A percentile compares a stretch with the other conserved stretches of the same genome.
Conservation (phyloP, 768 basidiomycete species). For the Termitomyces sp. region DNA sequence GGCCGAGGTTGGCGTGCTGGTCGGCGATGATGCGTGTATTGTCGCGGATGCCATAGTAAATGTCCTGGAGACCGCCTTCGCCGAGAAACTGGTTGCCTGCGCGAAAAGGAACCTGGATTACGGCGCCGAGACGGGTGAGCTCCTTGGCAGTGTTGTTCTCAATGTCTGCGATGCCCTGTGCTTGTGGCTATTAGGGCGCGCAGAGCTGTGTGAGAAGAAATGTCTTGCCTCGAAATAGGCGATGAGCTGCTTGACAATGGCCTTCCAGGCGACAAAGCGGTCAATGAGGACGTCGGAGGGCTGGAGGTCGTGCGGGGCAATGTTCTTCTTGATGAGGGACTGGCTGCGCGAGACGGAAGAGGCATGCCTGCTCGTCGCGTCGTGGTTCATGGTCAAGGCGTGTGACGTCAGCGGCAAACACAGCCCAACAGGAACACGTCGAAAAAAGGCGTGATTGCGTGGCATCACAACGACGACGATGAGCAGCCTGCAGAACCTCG, state of each 20-base stretch:
- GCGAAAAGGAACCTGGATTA: slow-evolving; percentile 96
- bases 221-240: slow-evolving; percentile 74
- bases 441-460: neutral
- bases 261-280: slow-evolving; percentile 92
- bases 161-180: slow-evolving; percentile 68
- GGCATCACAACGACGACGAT: slow-evolving; percentile 32
- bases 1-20: slow-evolving; percentile 93
- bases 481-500: slow-evolving; percentile 80
- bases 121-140: slow-evolving; percentile 87
- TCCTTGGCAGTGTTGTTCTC: slow-evolving; percentile 94
- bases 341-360: slow-evolving; percentile 79
- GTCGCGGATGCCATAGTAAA: slow-evolving; percentile 91
- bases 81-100: slow-evolving; percentile 97
- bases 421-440: neutral
- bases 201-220: neutral
- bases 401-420: slow-evolving; percentile 10
- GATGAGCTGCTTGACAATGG: slow-evolving; percentile 92
- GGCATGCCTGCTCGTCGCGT: slow-evolving; percentile 65
- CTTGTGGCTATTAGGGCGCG: too few relatives aligned
- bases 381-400: slow-evolving; percentile 24
- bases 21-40: slow-evolving; percentile 92
- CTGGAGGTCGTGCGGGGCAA: slow-evolving; percentile 83
- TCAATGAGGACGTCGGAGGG: slow-evolving; percentile 97
- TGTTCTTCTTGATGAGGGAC: slow-evolving; percentile 92
- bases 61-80: slow-evolving; percentile 96